These are phyloP conservation scores for Lachancea dasiensis DNA, from an alignment of 805 yeast genomes.

Conservation along the genomic window DNA sequence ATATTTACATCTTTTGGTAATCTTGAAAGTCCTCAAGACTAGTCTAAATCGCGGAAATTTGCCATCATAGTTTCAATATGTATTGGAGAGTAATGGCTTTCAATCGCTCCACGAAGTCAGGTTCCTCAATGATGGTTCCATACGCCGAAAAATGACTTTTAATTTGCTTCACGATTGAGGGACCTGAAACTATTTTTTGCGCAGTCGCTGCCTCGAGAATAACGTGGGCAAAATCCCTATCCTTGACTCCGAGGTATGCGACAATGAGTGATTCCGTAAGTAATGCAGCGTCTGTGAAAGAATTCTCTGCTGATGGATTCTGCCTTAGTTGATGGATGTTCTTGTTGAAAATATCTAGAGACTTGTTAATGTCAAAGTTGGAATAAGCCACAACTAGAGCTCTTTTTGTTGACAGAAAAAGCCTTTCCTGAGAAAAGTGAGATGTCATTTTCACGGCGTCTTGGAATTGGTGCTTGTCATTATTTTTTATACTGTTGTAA, in stretches of 20 bases:
- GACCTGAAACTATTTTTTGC: conserved; percentile 36
- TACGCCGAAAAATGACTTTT: conserved; percentile 42
- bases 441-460: conserved; percentile 37
- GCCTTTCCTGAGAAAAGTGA: conserved; percentile 18
- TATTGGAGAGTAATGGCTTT: conserved; percentile 7
- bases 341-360: conserved; percentile 42
- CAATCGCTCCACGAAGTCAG: conserved; percentile 27
- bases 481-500: conserved; percentile 35
- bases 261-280: conserved; percentile 44
- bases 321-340: conserved; percentile 37
- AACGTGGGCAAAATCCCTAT: conserved; percentile 49
- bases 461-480: conserved; percentile 28
- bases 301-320: conserved; percentile 23
- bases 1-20: too few relatives aligned
- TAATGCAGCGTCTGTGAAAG: conserved; percentile 38
- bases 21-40: too few relatives aligned
- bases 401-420: conserved; percentile 35
- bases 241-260: conserved; percentile 39
- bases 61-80: conserved; percentile 3
- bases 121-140: conserved; percentile 45
- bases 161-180: conserved; percentile 36
- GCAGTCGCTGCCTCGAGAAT: conserved; percentile 43
- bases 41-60: background rate
- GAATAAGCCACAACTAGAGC: conserved; percentile 39
- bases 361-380: conserved; percentile 34